Evolutionary conservation across 768 basidiomycete species (phyloP).

Genomic region (Lentinula sp.): DNA sequence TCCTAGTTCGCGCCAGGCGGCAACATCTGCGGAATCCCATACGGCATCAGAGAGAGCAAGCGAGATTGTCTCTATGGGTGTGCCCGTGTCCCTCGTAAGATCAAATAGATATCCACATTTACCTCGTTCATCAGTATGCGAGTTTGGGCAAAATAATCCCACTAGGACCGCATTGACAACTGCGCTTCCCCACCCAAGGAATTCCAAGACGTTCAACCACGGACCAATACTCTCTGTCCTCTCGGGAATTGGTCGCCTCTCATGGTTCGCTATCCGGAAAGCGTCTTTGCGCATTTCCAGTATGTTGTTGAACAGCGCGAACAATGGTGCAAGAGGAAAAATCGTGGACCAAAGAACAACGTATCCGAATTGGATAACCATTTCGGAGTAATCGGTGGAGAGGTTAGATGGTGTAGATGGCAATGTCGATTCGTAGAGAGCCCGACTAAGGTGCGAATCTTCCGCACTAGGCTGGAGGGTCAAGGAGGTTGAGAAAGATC

Average conservation of each 20-base stretch:
- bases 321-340: constrained; percentile 87
- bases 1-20: constrained; percentile 45
- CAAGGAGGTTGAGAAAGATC: constrained; percentile 66
- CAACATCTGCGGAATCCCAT: constrained; percentile 12
- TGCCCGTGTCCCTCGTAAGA: neutral
- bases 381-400: constrained; percentile 90
- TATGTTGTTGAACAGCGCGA: constrained; percentile 89
- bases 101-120: neutral
- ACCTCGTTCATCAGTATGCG: neutral
- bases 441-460: neutral
- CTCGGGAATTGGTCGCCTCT: constrained; percentile 77
- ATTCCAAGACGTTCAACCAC: constrained; percentile 85
- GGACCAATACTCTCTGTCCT: constrained; percentile 90
- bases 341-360: constrained; percentile 89
- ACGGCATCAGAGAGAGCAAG: neutral
- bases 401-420: constrained; percentile 44
- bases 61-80: neutral
- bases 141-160: constrained; percentile 71
- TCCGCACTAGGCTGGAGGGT: constrained; percentile 59
- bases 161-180: constrained; percentile 87
- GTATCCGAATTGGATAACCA: constrained; percentile 95
- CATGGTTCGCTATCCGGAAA: constrained; percentile 87
- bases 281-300: constrained; percentile 91
- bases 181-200: constrained; percentile 86
- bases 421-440: neutral